Evolutionary conservation across 2,329 filamentous ascomycete species (phyloP), one percentile per base, ranked within the genome.

Genomic region (Cladosporium sp.): DNA sequence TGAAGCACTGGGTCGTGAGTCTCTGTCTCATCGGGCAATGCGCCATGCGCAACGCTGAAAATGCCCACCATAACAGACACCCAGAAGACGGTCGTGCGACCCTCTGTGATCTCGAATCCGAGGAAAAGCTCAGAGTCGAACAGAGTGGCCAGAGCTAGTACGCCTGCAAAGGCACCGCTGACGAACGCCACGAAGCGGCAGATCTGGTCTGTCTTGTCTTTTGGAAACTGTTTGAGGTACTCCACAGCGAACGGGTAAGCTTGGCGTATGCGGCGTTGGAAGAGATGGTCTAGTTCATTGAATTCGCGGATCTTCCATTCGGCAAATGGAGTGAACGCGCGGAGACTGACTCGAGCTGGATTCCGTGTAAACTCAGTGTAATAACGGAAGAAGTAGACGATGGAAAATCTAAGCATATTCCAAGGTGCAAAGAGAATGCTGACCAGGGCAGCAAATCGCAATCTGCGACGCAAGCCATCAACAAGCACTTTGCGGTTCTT

Each of bases 231-330:
- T 62, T 96, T 91, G 24, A 99, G 82, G 67, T 99, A 99, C 48
- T 91, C 85, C 34, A 88, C 91, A 2, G 94, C 93, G 70, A 91
- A 97, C 0, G 93, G 92, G 68, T 94, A 91, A 0, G 94, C 96
- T 88, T 97, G 95, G 63, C 96, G 92, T 40, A 93, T 79, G 19
- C 94, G 86, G 62, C 93, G 89, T 60, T 91, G 84, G 67, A 97
- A 99, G 2, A 97, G 80, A 72, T 99, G 94, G 57, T 88, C 88
- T 1, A 99, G 80, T 72, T 99, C 94, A 68, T 99, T 99, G 80
- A 97, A 99, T 71, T 97, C 93, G 48, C 94, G 87, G 62, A 99
- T 97, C 68, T 97, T 97, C 94, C 94, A 99, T 71, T 96, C 89
- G 0, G 94, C 94, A 51, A 96, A 83, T 1, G 91, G 90, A 0